These are phyloP conservation scores for Pseudoperonospora humuli DNA, from an alignment of 352 stramenopile genomes.

Conservation along the genomic window DNA sequence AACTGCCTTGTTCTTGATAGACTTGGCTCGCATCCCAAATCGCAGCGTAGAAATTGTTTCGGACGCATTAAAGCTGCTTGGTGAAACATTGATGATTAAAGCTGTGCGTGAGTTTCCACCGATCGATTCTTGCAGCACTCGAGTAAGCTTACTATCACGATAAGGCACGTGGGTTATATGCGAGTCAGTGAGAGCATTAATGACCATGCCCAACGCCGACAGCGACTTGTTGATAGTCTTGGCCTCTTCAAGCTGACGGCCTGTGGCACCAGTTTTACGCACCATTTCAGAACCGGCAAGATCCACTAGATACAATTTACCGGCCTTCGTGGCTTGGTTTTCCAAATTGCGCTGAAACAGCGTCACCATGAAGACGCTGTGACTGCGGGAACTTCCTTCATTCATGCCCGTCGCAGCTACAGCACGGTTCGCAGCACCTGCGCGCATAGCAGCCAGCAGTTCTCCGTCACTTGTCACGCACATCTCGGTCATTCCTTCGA, in stretches of 20 bases:
- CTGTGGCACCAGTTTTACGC: slow-evolving; percentile 86
- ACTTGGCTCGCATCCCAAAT: slow-evolving; percentile 90
- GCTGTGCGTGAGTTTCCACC: slow-evolving; percentile 91
- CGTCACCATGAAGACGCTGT: slow-evolving; percentile 91
- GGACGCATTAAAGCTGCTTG: slow-evolving; percentile 81
- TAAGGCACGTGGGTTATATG: slow-evolving; percentile 81
- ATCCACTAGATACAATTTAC: slow-evolving; percentile 92
- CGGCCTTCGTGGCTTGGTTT: slow-evolving; percentile 81
- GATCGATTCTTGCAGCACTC: slow-evolving; percentile 90
- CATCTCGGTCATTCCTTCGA: slow-evolving; percentile 90
- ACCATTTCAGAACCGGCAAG: slow-evolving; percentile 93
- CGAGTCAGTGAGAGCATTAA: slow-evolving; percentile 89
- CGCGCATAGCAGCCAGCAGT: slow-evolving; percentile 76
- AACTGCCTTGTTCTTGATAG: slow-evolving; percentile 92
- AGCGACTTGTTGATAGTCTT: slow-evolving; percentile 97
- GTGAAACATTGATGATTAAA: slow-evolving; percentile 90
- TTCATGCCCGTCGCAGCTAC: slow-evolving; percentile 92
- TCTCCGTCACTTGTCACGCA: slow-evolving; percentile 90
- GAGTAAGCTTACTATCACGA: slow-evolving; percentile 88
- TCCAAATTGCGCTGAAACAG: slow-evolving; percentile 81
- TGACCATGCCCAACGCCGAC: slow-evolving; percentile 90
- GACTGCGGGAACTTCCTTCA: slow-evolving; percentile 84
- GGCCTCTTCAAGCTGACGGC: slow-evolving; percentile 89
- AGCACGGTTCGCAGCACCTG: slow-evolving; percentile 73
- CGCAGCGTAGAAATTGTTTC: slow-evolving; percentile 91